Evolutionary conservation across 2,329 filamentous ascomycete species (phyloP).

Genomic region (Didymella exigua): DNA sequence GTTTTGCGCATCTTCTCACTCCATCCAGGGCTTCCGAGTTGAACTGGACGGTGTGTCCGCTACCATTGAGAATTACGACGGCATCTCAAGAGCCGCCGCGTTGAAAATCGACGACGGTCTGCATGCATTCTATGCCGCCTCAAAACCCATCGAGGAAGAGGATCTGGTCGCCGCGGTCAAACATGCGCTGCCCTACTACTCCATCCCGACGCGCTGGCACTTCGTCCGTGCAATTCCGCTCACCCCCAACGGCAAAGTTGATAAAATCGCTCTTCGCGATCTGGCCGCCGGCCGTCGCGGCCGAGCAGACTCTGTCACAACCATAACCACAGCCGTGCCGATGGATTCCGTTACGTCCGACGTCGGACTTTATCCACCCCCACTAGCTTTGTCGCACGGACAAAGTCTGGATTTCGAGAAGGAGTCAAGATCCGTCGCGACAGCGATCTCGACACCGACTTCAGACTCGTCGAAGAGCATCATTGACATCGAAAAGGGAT

Average conservation of each 20-base stretch:
- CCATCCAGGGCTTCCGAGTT: slow-evolving; percentile 61
- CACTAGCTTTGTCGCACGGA: slow-evolving; percentile 16
- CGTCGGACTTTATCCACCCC: neutral
- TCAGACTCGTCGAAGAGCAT: neutral
- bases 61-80: slow-evolving; percentile 31
- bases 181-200: slow-evolving; percentile 60
- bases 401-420: neutral
- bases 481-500: slow-evolving; percentile 1
- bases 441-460: slow-evolving; percentile 1
- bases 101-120: slow-evolving; percentile 57
- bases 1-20: slow-evolving; percentile 9
- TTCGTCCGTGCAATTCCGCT: slow-evolving; percentile 55
- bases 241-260: slow-evolving; percentile 63
- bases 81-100: slow-evolving; percentile 56
- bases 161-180: slow-evolving; percentile 51
- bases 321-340: neutral
- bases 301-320: slow-evolving; percentile 12
- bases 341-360: neutral
- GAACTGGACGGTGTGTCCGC: slow-evolving; percentile 63
- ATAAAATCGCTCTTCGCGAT: slow-evolving; percentile 55
- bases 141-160: slow-evolving; percentile 29
- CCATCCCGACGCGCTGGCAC: slow-evolving; percentile 56
- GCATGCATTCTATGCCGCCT: slow-evolving; percentile 59
- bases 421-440: neutral
- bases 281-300: slow-evolving; percentile 29